These are phyloP conservation scores for Phytopythium aichiense DNA, from an alignment of 352 stramenopile genomes.

Conservation along the genomic window DNA sequence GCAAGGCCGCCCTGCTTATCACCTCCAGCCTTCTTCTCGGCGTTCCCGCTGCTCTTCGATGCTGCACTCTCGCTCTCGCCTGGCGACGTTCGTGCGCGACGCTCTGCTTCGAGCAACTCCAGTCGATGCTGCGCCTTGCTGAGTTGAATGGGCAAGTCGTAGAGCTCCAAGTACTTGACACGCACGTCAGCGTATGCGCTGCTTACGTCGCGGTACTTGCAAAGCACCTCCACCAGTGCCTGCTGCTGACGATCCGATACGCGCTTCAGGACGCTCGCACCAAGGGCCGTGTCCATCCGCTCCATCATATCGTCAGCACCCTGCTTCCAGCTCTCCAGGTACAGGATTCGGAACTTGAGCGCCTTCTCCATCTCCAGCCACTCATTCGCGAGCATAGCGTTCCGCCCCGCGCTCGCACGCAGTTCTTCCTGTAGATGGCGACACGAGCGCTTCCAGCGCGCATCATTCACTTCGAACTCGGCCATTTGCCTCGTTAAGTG, in stretches of 20 bases:
- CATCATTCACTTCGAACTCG: constrained; percentile 80
- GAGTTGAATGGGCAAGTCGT: constrained; percentile 43
- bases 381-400: constrained; percentile 49
- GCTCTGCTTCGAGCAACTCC: constrained; percentile 41
- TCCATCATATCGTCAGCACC: constrained; percentile 59
- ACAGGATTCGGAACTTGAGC: constrained; percentile 86
- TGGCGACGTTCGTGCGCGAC: constrained; percentile 5
- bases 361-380: constrained; percentile 87
- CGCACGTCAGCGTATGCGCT: constrained; percentile 44
- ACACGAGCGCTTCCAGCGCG: constrained; percentile 61
- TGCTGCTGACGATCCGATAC: constrained; percentile 40
- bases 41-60: neutral
- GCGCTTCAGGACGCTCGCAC: constrained; percentile 52
- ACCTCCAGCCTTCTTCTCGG: neutral
- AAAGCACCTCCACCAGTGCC: constrained; percentile 24
- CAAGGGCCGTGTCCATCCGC: constrained; percentile 55
- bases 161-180: constrained; percentile 43
- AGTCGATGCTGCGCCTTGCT: constrained; percentile 43
- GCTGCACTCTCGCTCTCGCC: neutral
- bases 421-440: constrained; percentile 49
- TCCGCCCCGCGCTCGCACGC: constrained; percentile 22
- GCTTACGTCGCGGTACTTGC: constrained; percentile 35
- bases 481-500: constrained; percentile 76
- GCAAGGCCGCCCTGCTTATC: neutral
- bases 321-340: constrained; percentile 90